These are phyloP conservation scores for Eucalyptus sp. DNA, from an alignment of 345 rosid species.

Conservation along the genomic window DNA sequence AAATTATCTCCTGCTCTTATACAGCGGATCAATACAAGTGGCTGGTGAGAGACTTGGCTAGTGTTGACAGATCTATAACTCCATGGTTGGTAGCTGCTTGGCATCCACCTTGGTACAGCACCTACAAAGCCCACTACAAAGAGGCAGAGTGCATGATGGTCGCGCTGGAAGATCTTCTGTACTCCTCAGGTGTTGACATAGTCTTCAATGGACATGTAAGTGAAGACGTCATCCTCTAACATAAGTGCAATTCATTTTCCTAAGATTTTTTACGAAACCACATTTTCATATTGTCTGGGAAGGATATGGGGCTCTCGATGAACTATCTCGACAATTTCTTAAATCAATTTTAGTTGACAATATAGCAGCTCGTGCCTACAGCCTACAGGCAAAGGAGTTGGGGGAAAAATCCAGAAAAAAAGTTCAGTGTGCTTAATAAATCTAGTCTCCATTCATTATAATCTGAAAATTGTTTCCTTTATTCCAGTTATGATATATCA, in stretches of 20 bases:
- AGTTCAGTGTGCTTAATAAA: not conserved
- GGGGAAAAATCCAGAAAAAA: not conserved
- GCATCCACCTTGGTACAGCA: conserved; percentile 89
- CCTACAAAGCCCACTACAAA: conserved; percentile 66
- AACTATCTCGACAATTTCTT: not conserved
- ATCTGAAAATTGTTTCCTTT: not conserved
- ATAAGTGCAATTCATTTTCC: not conserved
- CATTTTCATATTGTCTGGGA: not conserved
- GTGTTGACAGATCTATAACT: conserved; percentile 50
- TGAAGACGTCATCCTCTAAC: not conserved
- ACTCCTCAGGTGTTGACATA: conserved; percentile 43
- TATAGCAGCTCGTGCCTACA: not conserved
- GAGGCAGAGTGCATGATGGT: conserved; percentile 89
- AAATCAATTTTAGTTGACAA: not conserved
- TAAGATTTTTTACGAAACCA: not conserved
- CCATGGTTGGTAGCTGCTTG: conserved; percentile 89
- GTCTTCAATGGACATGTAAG: conserved; percentile 81
- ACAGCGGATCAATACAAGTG: conserved; percentile 76
- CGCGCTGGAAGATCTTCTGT: conserved; percentile 73
- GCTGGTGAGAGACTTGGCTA: conserved; percentile 57
- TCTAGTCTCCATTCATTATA: not conserved
- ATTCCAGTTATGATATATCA: not conserved
- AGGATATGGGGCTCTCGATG: not conserved
- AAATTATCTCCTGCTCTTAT: not conserved
- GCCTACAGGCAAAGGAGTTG: not conserved